phyloP scores from a whole-genome alignment of 192 early-diverging fungal species.

The Entomortierella beljakovae region DNA sequence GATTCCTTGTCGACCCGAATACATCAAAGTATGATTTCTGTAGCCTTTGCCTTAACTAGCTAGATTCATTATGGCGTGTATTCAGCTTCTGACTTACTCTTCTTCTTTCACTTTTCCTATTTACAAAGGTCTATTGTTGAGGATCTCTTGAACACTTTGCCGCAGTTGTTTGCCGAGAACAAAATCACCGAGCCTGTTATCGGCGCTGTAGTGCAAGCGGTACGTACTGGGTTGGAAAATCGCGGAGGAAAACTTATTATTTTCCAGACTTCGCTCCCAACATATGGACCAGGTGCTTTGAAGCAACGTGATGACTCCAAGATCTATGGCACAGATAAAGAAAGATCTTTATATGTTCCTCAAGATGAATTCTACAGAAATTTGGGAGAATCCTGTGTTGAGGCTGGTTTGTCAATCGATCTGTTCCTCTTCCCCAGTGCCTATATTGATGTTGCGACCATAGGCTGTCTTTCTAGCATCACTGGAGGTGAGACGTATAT shows the following conservation, averaged over 20 bases:
- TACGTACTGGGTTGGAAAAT: slow-evolving; percentile 76
- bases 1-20: slow-evolving; percentile 88
- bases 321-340: slow-evolving; percentile 92
- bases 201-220: slow-evolving; percentile 84
- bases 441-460: slow-evolving; percentile 92
- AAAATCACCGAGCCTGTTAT: slow-evolving; percentile 80
- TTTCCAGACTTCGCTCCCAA: slow-evolving; percentile 92
- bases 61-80: background rate
- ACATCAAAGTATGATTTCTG: slow-evolving; percentile 72
- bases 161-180: slow-evolving; percentile 85
- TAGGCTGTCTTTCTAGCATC: slow-evolving; percentile 80
- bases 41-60: background rate
- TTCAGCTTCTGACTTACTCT: background rate
- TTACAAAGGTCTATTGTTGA: slow-evolving; percentile 76
- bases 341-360: slow-evolving; percentile 86
- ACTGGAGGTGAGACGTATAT: slow-evolving; percentile 90
- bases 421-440: slow-evolving; percentile 90
- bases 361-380: slow-evolving; percentile 90
- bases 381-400: slow-evolving; percentile 83
- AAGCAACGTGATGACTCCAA: slow-evolving; percentile 91
- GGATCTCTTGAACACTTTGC: slow-evolving; percentile 82
- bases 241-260: slow-evolving; percentile 89
- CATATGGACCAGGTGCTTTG: slow-evolving; percentile 87
- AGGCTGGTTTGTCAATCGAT: slow-evolving; percentile 87
- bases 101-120: slow-evolving; percentile 1